Evolutionary conservation across 306 rosid species (phyloP), one percentile per base, ranked within the genome.

Genomic region (Arachis stenosperma): DNA sequence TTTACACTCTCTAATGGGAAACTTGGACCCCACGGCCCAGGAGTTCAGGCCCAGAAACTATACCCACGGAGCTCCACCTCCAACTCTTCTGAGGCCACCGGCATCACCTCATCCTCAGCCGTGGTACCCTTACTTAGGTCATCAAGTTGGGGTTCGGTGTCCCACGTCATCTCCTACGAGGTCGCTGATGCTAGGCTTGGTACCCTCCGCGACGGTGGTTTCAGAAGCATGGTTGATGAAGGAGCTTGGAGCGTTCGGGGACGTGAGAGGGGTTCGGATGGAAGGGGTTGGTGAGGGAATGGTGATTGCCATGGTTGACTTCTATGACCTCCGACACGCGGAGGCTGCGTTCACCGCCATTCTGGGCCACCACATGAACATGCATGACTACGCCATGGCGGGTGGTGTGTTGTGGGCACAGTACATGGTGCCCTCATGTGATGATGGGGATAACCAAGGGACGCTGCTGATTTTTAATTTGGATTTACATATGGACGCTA

Each of bases 281-380:
- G 97, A 85, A 79, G 69, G 87, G 17, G 6, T 81, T 14, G 56
- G 71, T 9, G 90, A 88, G 3, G 97, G 95, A 7, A 75, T 77
- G 15, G 94, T 82, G 3, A 48, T 48, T n/a, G 54, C 54, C 77
- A 89, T 87, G 55, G 89, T 89, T 10, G 92, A 91, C 82, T 89
- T 89, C 72, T 91, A 87, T 50, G 97, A 91, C 73, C 81, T 91
- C 30, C 63, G 97, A 15, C 84, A 87, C 70, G 88, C 95, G 54
- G 89, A 87, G 85, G 59, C 43, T 55, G 89, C 89, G 1, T 61
- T 91, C 40, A 47, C 75, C 40, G 90, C 86, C 79, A 81, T 86
- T 61, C 78, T 89, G 4, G 80, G 78, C 30, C 93, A 84, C 61
- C 83, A 86, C 86, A 81, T 85, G 91, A 87, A 83, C 27, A 22